Base-by-base conservation (phyloP, 768 basidiomycete genomes). In the Amanita thiersii region DNA sequence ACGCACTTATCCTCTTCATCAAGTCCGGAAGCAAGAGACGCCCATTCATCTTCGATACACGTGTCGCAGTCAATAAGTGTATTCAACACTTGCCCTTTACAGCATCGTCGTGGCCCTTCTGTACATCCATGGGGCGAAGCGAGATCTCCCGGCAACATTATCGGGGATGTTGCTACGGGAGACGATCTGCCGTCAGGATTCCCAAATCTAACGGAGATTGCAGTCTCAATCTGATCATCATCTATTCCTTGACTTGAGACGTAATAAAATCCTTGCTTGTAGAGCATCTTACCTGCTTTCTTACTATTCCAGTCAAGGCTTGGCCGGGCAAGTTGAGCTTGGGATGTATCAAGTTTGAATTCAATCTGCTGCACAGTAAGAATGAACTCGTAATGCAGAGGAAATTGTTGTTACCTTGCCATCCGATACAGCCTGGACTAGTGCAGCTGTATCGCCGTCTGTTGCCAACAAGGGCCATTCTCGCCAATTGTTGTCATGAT, bases 281-380 rank as follows among this genome's bases (percentile, higher is more conserved):
- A 26, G 40, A 26, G 26, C 21, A 5, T 56, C 68, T 42, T 47
- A 85, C 88, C 86, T 49, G 84, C 82, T 69, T 88, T 87, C 64
- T 89, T 89, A 59, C 87, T 94, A 50, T 88, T 88, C 76, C 83
- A 89, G 52, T 89, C 86, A 25, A 85, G 63, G 8, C 57, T 62
- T 18, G 65, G 56, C 5, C 81, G 73, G 28, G 77, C 72, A 4
- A 66, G 62, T 47, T 72, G 76, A 9, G 81, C 65, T 38, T 74
- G 69, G 8, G 73, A 64, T 1, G 79, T 75, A 50, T 93, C 86
- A 23, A 92, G 60, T 24, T 66, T 68, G 50, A 92, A 81, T 35
- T 84, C 76, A 17, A 87, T 71, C 88, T 90, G 50, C 23, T 28
- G 39, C 52, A n/a, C 23, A 31, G 29, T 8, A 40, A 10, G 35